These are phyloP conservation scores for Nannochloropsis gaditana DNA, from an alignment of 108 stramenopile species.

Conservation along the genomic window DNA sequence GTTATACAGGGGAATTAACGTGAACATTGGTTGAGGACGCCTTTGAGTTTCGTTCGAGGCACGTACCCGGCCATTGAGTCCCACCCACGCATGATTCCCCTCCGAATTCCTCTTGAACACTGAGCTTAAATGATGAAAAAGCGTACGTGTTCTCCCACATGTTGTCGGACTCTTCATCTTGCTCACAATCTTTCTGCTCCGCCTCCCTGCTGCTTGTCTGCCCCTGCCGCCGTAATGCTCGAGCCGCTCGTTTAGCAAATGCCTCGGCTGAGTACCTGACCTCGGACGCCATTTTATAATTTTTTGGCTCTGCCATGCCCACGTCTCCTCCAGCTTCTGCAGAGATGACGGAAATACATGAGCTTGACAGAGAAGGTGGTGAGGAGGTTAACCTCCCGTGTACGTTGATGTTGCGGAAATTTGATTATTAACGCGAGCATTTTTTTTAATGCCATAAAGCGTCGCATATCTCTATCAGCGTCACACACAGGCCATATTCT, in stretches of 20 bases:
- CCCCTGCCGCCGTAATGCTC: background rate
- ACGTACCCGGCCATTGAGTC: slow-evolving; percentile 2
- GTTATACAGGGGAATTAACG: background rate
- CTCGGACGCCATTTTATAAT: too few species aligned
- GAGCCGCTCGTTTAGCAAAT: background rate
- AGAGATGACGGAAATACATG: too few species aligned
- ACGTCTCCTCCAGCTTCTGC: too few species aligned
- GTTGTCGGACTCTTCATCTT: background rate
- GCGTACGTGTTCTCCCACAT: background rate
- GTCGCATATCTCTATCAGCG: too few species aligned
- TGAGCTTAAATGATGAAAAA: background rate
- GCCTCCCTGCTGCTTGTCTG: background rate
- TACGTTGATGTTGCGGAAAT: too few species aligned
- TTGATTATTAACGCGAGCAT: too few species aligned
- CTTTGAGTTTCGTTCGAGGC: background rate
- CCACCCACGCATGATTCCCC: background rate
- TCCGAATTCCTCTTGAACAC: background rate
- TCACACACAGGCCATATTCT: too few species aligned
- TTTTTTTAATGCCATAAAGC: too few species aligned
- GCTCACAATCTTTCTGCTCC: background rate
- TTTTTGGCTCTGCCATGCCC: too few species aligned
- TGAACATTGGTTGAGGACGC: background rate
- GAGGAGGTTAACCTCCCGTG: too few species aligned
- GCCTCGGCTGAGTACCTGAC: background rate
- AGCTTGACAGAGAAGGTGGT: too few species aligned